Evolutionary conservation across 2,329 filamentous ascomycete species (phyloP).

Genomic region (Aspergillus proliferans): DNA sequence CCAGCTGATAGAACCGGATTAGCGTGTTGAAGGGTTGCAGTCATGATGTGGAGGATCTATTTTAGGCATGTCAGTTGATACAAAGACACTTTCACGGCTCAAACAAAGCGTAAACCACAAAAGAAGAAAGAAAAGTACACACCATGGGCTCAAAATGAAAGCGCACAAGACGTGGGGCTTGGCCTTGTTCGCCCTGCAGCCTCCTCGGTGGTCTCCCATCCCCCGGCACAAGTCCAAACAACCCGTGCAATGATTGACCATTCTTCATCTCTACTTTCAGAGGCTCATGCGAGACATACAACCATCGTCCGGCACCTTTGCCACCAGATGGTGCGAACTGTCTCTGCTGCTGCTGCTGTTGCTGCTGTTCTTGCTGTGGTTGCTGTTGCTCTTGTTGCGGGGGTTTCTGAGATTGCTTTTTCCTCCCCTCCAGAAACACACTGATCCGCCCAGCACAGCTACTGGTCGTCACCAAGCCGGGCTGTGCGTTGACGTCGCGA

Average conservation of each 20-base stretch:
- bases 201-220: conserved; percentile 23
- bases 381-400: conserved; percentile 10
- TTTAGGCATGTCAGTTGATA: background rate
- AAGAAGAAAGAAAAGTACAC: conserved; percentile 31
- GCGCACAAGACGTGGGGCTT: conserved; percentile 54
- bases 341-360: conserved; percentile 13
- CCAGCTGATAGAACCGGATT: conserved; percentile 70
- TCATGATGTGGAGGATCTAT: conserved; percentile 82
- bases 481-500: conserved; percentile 64
- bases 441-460: conserved; percentile 84
- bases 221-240: conserved; percentile 40
- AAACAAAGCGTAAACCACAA: background rate
- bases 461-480: conserved; percentile 82
- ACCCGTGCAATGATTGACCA: conserved; percentile 28
- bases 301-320: conserved; percentile 78
- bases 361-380: conserved; percentile 11
- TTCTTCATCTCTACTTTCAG: conserved; percentile 35
- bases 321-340: conserved; percentile 62
- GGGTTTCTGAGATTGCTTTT: conserved; percentile 24
- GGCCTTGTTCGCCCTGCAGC: conserved; percentile 23
- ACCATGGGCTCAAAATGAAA: conserved; percentile 97
- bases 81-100: conserved; percentile 17
- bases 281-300: conserved; percentile 81
- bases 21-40: conserved; percentile 67
- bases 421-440: conserved; percentile 77